These are phyloP conservation scores for Ophiosphaerella narmari DNA, from an alignment of 2,329 filamentous ascomycete genomes.

Conservation along the genomic window DNA sequence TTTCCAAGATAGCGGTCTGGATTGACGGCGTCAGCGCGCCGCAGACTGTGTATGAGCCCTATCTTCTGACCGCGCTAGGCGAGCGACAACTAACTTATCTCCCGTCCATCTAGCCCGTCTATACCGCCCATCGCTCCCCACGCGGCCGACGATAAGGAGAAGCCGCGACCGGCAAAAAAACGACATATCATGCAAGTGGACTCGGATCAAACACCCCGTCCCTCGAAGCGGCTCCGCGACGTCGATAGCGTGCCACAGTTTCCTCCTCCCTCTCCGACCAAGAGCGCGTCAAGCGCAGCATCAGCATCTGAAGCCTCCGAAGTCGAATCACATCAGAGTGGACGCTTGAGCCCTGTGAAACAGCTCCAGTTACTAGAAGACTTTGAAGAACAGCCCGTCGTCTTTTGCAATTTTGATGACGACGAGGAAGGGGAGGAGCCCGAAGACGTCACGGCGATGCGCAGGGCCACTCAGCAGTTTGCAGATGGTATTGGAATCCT, in stretches of 20 bases:
- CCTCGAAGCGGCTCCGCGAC: no score
- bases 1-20: neutral
- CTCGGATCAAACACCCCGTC: no score
- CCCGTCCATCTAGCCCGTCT: no score
- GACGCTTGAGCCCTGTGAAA: conserved; percentile 1
- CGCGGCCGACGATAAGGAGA: no score
- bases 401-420: conserved; percentile 2
- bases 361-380: conserved; percentile 2
- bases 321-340: conserved; percentile 2
- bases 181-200: no score
- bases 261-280: no score
- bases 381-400: conserved; percentile 1
- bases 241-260: no score
- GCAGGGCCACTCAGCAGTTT: no score
- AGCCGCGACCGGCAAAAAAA: no score
- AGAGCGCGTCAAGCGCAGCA: no score
- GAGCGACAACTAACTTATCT: neutral
- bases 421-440: neutral
- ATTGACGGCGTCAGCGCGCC: neutral
- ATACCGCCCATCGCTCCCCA: no score
- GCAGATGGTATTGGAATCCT: no score
- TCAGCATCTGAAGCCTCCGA: neutral
- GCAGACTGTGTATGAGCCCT: neutral
- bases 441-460: neutral
- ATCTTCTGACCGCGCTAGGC: neutral